Base-by-base conservation (phyloP, 495 filamentous ascomycete genomes). In the Penicillium soppii region DNA sequence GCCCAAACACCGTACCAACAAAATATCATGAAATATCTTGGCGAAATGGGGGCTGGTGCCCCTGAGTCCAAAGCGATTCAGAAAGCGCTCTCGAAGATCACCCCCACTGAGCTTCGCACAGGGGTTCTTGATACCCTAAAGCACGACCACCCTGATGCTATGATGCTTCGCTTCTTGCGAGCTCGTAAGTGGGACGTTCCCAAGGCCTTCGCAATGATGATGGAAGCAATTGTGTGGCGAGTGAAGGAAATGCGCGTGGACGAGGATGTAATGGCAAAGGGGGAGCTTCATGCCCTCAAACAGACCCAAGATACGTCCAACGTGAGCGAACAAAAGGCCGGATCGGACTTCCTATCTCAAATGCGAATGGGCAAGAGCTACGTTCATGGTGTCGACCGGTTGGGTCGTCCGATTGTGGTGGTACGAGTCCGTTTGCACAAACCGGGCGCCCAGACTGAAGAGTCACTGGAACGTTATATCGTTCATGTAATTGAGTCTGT, bases 111-210 rank as follows among this genome's bases (percentile, higher is more conserved):
- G 42, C 77, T 97, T 47, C 81, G 91, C 19, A 69, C 77, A 16
- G 85, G 89, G 2, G 85, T 96, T 62, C 90, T 94, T 82, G 77
- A 77, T 45, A 91, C 92, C 82, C 79, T 90, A 33, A 96, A 96
- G 74, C 87, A 90, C 61, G 92, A 97, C 61, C 82, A 95, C 63
- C 94, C 94, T 0, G 94, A 98, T 66, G 88, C 80, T 1, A 74
- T 97, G 35, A 73, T 96, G n/a, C 75, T 97, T 37, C 87, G 94
- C 16, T 98, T 96, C 65, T 73, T 98, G 40, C 80, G 94, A 27
- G 94, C 94, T 15, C 79, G 94, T 22, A 97, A 97, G 67, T 98
- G 94, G 94, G 87, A 97, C 60, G 81, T 96, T 12, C 83, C 91
- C 30, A 90, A 87, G 60, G 90, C 92, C 8, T 80, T 97, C 21